These are phyloP conservation scores for Boletellus sp. DNA, from an alignment of 768 basidiomycete genomes.

Conservation along the genomic window DNA sequence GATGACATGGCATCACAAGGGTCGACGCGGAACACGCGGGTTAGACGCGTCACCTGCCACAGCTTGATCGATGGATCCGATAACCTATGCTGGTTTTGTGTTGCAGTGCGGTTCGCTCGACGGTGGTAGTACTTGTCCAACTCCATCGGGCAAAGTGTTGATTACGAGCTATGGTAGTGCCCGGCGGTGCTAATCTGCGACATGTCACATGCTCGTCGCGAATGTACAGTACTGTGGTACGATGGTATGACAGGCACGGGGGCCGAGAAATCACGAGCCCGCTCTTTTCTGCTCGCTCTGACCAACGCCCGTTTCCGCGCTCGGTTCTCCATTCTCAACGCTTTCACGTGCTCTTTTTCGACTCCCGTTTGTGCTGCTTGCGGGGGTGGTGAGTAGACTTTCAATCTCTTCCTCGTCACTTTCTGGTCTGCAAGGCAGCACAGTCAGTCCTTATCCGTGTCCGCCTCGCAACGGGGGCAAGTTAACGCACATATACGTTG, in stretches of 20 bases:
- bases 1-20: slow-evolving; percentile 49
- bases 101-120: neutral
- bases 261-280: slow-evolving; percentile 6
- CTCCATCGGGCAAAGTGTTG: neutral
- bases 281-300: slow-evolving; percentile 11
- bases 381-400: slow-evolving; percentile 25
- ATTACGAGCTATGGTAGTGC: neutral
- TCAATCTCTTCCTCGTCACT: slow-evolving; percentile 24
- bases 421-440: slow-evolving; percentile 12
- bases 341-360: slow-evolving; percentile 14
- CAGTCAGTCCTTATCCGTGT: neutral
- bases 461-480: neutral
- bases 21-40: slow-evolving; percentile 56
- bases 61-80: slow-evolving; percentile 4
- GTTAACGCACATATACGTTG: slow-evolving; percentile 24
- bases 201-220: neutral
- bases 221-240: neutral
- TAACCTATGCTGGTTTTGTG: neutral
- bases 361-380: slow-evolving; percentile 13
- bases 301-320: neutral
- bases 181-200: neutral
- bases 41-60: slow-evolving; percentile 46
- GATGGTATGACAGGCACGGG: neutral
- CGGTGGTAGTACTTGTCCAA: neutral
- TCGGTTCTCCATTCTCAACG: neutral